Percentiles rank a stretch among this genome's conserved stretches.
Conservation (phyloP, 2,329 filamentous ascomycete species). For the Reticulascus tulasneorum region DNA sequence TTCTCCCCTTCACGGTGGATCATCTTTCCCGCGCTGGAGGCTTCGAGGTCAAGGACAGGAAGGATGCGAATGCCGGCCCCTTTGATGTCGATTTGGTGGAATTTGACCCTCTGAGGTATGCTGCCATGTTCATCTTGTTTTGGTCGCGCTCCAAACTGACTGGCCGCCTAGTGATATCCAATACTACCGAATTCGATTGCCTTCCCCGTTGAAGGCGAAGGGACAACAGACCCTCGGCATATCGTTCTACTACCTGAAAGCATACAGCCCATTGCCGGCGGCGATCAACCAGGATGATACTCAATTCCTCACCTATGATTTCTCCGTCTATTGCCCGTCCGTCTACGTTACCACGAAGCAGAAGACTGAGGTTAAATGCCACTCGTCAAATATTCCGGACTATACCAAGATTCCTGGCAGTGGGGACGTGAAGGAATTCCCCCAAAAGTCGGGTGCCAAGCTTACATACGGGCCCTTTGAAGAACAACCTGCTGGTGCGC, state of each 20-base stretch:
- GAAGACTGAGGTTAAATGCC: slow-evolving; percentile 94
- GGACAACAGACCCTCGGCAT: slow-evolving; percentile 84
- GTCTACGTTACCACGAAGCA: slow-evolving; percentile 86
- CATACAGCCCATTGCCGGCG: slow-evolving; percentile 76
- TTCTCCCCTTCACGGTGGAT: slow-evolving; percentile 75
- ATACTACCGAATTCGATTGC: slow-evolving; percentile 81
- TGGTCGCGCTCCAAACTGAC: slow-evolving; percentile 6
- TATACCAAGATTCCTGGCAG: slow-evolving; percentile 68
- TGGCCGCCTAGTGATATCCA: slow-evolving; percentile 56
- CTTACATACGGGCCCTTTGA: slow-evolving; percentile 89
- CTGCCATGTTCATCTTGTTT: slow-evolving; percentile 16
- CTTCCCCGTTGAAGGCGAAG: slow-evolving; percentile 69
- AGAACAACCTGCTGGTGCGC: slow-evolving; percentile 73
- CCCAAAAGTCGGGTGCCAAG: slow-evolving; percentile 78
- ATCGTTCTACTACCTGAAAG: slow-evolving; percentile 74
- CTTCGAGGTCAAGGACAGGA: slow-evolving; percentile 90
- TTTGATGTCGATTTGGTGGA: slow-evolving; percentile 70
- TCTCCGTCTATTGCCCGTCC: slow-evolving; percentile 80
- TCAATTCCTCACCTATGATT: slow-evolving; percentile 82
- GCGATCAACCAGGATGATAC: slow-evolving; percentile 78
- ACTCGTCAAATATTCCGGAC: slow-evolving; percentile 73
- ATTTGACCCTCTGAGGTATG: slow-evolving; percentile 55
- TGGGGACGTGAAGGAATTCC: slow-evolving; percentile 56
- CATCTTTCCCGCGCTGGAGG: slow-evolving; percentile 76
- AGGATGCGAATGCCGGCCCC: slow-evolving; percentile 61